Conservation (phyloP, 1,139 yeast genomes). For the Taphrina flavorubra region DNA sequence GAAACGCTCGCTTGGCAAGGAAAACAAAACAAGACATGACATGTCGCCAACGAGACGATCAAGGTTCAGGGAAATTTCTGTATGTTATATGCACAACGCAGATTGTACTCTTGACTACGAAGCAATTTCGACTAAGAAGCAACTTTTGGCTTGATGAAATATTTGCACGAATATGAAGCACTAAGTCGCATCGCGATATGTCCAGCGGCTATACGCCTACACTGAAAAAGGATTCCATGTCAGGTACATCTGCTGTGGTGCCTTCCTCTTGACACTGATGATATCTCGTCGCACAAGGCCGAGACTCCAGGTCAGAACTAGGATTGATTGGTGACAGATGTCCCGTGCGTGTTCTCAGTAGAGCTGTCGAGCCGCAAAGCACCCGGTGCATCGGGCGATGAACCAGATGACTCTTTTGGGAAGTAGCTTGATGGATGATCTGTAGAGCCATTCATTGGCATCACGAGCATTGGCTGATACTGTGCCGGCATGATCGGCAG, state of each 20-base stretch:
- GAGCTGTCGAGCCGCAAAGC: neutral
- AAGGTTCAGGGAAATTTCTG: neutral
- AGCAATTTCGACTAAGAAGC: neutral
- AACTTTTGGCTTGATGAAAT: neutral
- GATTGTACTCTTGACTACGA: neutral
- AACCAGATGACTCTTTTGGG: slow-evolving; percentile 6
- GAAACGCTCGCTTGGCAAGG: neutral
- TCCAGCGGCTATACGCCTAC: too few relatives aligned
- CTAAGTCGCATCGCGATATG: too few relatives aligned
- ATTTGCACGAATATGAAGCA: slow-evolving; percentile 1
- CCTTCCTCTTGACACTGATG: neutral
- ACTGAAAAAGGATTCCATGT: too few relatives aligned
- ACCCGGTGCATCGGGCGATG: neutral
- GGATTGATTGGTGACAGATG: neutral
- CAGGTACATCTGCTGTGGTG: too few relatives aligned
- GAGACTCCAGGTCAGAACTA: neutral
- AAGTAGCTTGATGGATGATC: slow-evolving; percentile 12
- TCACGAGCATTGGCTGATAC: slow-evolving; percentile 12
- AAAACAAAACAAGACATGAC: neutral
- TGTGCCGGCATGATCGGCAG: slow-evolving; percentile 11
- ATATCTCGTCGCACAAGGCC: neutral
- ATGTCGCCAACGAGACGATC: neutral
- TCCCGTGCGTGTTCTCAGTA: neutral
- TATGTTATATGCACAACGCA: neutral
- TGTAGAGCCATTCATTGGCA: neutral